Percentiles rank a stretch among this genome's conserved stretches.
Evolutionary conservation across 192 early-diverging fungal genomes (phyloP).

Genomic region (Coemansia sp.): DNA sequence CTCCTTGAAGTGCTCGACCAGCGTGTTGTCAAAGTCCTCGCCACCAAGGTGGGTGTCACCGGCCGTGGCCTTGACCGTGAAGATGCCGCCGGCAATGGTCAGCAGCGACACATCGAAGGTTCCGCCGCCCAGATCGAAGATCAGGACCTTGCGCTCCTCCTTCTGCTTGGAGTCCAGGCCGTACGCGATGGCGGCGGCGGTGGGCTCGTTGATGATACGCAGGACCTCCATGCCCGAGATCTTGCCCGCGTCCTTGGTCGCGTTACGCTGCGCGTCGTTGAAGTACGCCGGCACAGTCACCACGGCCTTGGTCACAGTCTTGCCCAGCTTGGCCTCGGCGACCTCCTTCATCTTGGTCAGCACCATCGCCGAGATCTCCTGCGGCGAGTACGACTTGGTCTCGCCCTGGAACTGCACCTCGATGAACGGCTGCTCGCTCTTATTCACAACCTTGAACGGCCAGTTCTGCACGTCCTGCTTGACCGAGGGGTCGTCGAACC

Average conservation of each 20-base stretch:
- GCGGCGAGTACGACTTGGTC: slow-evolving; percentile 74
- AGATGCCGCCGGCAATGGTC: slow-evolving; percentile 72
- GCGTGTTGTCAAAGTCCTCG: slow-evolving; percentile 74
- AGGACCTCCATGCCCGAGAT: slow-evolving; percentile 84
- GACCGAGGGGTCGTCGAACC: slow-evolving; percentile 80
- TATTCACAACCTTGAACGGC: slow-evolving; percentile 76
- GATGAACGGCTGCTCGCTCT: slow-evolving; percentile 68
- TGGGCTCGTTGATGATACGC: slow-evolving; percentile 92
- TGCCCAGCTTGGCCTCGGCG: slow-evolving; percentile 76
- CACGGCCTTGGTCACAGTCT: slow-evolving; percentile 67
- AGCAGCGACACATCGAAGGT: slow-evolving; percentile 87
- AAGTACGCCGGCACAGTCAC: slow-evolving; percentile 81
- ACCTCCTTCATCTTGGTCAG: slow-evolving; percentile 79
- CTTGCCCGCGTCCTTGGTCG: slow-evolving; percentile 87
- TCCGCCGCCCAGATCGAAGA: slow-evolving; percentile 84
- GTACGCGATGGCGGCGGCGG: slow-evolving; percentile 85
- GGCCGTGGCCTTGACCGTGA: slow-evolving; percentile 76
- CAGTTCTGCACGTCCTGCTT: slow-evolving; percentile 80
- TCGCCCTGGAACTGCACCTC: slow-evolving; percentile 84
- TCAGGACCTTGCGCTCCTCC: slow-evolving; percentile 71
- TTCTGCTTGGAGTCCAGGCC: slow-evolving; percentile 76
- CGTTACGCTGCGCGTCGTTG: slow-evolving; percentile 89
- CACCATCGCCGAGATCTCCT: slow-evolving; percentile 80
- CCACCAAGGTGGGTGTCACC: slow-evolving; percentile 86
- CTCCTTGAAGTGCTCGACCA: slow-evolving; percentile 56